Base-by-base conservation (phyloP, 441 rosid genomes). In the Bocquillonia castaneifolia region DNA sequence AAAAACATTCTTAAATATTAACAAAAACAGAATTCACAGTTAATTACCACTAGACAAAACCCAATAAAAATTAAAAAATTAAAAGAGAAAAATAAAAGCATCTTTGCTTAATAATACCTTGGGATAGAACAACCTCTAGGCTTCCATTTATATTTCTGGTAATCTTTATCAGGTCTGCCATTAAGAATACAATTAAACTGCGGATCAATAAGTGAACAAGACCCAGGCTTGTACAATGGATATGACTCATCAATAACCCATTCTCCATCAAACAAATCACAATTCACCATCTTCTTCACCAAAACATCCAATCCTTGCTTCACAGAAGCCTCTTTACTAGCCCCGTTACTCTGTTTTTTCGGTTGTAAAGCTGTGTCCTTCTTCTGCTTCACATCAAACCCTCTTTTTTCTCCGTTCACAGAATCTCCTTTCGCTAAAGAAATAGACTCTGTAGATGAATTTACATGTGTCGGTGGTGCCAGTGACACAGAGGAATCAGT, bases 181-280 rank as follows among this genome's bases (percentile, higher is more conserved):
- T 93, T 93, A 34, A 26, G 47, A 48, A 89, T 60, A 67, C 99
- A 93, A n/a, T 82, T 81, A 68, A 93, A 93, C 59, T 91, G 97
- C 70, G 81, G 84, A 73, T 91, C 99, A 20, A 93, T 86, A 13
- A 88, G 59, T 6, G 88, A 82, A 79, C 99, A 93, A 23, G 97
- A 83, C 23, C 93, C 96, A 5, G 93, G 87, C 63, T 84, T 83
- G 79, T 91, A 93, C 7, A 91, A 91, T 1, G 99, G 99, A 75
- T 93, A 91, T 0, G 96, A 83, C 66, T 89, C 84, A 74, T 91
- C 99, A 77, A 17, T 82, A 42, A 89, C 79, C 99, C 99, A 93
- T 25, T 79, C 74, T 40, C 97, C 98, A 72, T 89, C 90, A 80
- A 84, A 88, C 67, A 91, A 83, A 66, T 93, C 86, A 67, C 99